phyloP scores from a whole-genome alignment of 202 grass and related monocot genomes.

The Thinopyrum obtusiflorum region DNA sequence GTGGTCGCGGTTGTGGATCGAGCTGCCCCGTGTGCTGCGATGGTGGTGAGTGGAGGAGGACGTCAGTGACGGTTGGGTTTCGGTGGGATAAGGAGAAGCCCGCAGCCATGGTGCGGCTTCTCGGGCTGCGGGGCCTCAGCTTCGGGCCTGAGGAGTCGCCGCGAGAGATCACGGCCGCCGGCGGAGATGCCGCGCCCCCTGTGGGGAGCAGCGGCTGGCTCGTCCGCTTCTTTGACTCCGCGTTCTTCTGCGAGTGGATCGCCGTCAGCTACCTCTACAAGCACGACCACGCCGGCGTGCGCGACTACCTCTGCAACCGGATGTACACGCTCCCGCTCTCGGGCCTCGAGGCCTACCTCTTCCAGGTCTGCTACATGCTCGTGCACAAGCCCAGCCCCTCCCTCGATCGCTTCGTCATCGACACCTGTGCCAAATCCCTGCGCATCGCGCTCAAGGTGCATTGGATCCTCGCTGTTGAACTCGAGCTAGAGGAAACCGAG shows the following conservation, averaged over 20 bases:
- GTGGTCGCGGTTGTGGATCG: conserved; percentile 12
- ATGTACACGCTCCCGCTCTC: conserved; percentile 94
- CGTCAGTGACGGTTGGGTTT: conserved; percentile 27
- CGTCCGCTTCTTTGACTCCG: conserved; percentile 95
- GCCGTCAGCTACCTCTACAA: conserved; percentile 99
- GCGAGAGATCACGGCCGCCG: conserved; percentile 65
- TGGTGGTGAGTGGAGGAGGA: conserved; percentile 26
- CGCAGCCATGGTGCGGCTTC: conserved; percentile 87
- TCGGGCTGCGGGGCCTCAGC: conserved; percentile 68
- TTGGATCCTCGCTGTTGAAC: conserved; percentile 84
- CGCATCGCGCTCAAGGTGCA: conserved; percentile 97
- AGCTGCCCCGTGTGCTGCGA: conserved; percentile 29
- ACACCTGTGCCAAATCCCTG: conserved; percentile 85
- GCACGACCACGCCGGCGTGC: conserved; percentile 88
- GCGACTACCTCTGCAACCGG: conserved; percentile 97
- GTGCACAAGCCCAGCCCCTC: conserved; percentile 96
- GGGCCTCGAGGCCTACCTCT: conserved; percentile 92
- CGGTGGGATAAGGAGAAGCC: background rate
- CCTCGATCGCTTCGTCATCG: conserved; percentile 88
- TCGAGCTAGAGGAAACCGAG: conserved; percentile 81
- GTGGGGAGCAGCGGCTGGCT: conserved; percentile 87
- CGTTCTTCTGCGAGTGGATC: conserved; percentile 99
- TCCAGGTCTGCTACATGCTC: conserved; percentile 99
- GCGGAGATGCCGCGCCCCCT: conserved; percentile 49
- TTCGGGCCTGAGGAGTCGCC: conserved; percentile 86